Base-by-base conservation (phyloP, 495 filamentous ascomycete genomes). In the Daldinia loculata region DNA sequence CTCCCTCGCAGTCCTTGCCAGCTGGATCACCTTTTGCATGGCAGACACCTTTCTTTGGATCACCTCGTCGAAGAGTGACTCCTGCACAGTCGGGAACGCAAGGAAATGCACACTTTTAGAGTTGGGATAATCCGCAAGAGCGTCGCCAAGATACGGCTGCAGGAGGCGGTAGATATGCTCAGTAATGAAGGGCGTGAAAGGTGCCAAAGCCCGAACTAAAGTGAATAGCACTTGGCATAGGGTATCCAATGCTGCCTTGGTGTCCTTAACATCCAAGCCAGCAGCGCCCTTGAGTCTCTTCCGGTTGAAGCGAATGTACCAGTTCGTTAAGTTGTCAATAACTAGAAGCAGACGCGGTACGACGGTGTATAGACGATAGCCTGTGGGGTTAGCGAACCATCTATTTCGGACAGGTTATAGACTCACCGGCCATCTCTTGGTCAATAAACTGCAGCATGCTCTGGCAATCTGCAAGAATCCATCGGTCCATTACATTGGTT, bases 221-320 rank as follows among this genome's bases (percentile, higher is more conserved):
- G 93, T 98, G 81, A 90, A 99, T 11, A 99, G 84, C 56, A 97
- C 93, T 82, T 98, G 95, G 71, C 97, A 98, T n/a, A 99, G 89
- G 7, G 95, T 95, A 79, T 98, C 97, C 59, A 99, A 84, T 9
- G 95, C 95, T 78, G 97, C 92, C 60, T 89, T 80, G 27, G 95
- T 98, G 74, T 98, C 95, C 19, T 62, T 29, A 12, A 27, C 27
- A 50, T 96, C 88, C 12, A 92, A 78, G 14, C 95, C 95, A 74
- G 91, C 89, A 79, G 96, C 94, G 62, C 95, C 95, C 89, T 98
- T 99, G 61, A 99, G 84, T 19, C 95, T 90, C 78, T 93, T 93
- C 32, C 95, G 89, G 84, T 99, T 99, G 85, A 98, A 97, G n/a
- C 95, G 89, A 77, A 99, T 99, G 79, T 99, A 99, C 96, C 96